A percentile compares a stretch with the other conserved stretches of the same genome.
Evolutionary conservation across 352 stramenopile species (phyloP).

Genomic region (Blastocystis sp.): DNA sequence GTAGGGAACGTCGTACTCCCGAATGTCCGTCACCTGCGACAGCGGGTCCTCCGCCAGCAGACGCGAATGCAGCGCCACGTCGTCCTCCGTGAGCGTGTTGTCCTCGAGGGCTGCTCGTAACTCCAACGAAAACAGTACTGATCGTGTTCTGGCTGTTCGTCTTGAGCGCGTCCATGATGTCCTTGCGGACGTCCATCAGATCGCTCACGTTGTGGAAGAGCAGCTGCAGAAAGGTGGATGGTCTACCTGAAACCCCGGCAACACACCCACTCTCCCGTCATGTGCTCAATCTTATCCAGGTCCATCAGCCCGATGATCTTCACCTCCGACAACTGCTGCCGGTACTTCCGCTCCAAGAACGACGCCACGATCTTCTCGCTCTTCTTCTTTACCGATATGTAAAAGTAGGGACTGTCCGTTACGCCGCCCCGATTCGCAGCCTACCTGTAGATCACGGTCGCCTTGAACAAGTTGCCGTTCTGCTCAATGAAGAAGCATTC

Average conservation of each 20-base stretch:
- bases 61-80: neutral
- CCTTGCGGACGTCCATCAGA: conserved; percentile 61
- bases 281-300: conserved; percentile 74
- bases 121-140: neutral
- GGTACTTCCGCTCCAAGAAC: conserved; percentile 71
- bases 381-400: conserved; percentile 70
- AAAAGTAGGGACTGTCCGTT: conserved; percentile 80
- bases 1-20: conserved; percentile 97
- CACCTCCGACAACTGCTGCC: conserved; percentile 70
- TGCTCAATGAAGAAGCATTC: conserved; percentile 81
- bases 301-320: conserved; percentile 74
- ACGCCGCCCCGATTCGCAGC: neutral
- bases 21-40: conserved; percentile 71
- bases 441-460: conserved; percentile 76
- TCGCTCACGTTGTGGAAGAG: conserved; percentile 71
- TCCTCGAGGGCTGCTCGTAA: neutral
- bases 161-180: conserved; percentile 63
- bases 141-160: conserved; percentile 54
- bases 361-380: conserved; percentile 61
- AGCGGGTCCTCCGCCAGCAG: conserved; percentile 8
- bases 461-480: conserved; percentile 84
- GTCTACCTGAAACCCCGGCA: neutral
- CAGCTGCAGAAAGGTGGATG: conserved; percentile 67
- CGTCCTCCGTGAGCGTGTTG: neutral
- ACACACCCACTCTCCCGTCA: neutral